A percentile compares a stretch with the other conserved stretches of the same genome.
Evolutionary conservation across 441 rosid species (phyloP).

Genomic region (Erodium moschatum): DNA sequence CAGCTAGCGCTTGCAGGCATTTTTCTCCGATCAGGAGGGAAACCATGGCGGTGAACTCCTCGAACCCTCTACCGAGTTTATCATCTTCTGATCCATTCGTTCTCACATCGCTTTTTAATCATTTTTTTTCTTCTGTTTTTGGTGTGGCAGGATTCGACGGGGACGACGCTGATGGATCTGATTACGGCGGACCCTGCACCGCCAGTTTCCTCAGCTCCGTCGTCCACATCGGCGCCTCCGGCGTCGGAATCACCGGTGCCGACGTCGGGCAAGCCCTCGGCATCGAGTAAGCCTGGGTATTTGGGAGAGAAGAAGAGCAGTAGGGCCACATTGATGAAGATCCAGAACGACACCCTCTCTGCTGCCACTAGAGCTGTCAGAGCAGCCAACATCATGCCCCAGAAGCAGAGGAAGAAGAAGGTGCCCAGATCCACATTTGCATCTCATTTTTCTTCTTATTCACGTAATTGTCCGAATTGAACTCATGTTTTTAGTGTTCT

Average conservation of each 20-base stretch:
- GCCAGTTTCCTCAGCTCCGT: conserved; percentile 23
- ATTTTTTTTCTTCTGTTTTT: no score
- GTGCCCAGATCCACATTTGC: not conserved
- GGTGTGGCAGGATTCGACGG: conserved; percentile 71
- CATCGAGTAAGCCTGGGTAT: conserved; percentile 20
- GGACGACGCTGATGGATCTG: conserved; percentile 95
- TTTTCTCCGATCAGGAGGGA: not conserved
- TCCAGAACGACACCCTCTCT: conserved; percentile 81
- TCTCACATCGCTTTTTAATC: not conserved
- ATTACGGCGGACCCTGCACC: conserved; percentile 59
- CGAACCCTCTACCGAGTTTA: not conserved
- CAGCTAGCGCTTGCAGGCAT: not conserved
- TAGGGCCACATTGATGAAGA: conserved; percentile 76
- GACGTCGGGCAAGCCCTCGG: no score
- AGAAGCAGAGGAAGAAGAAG: conserved; percentile 51
- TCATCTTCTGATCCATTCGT: not conserved
- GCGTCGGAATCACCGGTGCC: no score
- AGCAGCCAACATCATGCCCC: conserved; percentile 56
- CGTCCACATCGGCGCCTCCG: conserved; percentile 35
- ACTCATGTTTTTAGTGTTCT: conserved; percentile 10
- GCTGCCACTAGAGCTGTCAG: conserved; percentile 83
- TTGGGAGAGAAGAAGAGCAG: conserved; percentile 79
- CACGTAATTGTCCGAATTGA: not conserved
- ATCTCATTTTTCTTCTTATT: not conserved
- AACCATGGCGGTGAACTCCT: conserved; percentile 20